Conservation (phyloP, 2,329 filamentous ascomycete genomes). For the Colletotrichum melonis region DNA sequence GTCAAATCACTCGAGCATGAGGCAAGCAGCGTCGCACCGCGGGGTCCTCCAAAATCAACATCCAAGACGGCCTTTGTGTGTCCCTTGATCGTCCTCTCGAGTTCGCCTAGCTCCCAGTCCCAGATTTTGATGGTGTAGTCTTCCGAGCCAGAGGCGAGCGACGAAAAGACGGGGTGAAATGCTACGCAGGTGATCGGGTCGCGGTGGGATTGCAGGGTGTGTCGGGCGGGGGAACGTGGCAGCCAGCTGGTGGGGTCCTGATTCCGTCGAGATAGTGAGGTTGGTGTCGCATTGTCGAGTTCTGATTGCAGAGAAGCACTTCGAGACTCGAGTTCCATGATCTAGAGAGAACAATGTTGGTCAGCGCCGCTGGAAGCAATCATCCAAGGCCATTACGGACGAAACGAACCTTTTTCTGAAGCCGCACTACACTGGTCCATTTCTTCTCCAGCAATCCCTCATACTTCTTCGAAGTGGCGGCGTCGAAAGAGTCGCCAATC, state of each 20-base stretch:
- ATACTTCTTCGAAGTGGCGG: constrained; percentile 90
- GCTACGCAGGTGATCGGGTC: constrained; percentile 86
- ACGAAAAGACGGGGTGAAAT: constrained; percentile 93
- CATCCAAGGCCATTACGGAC: constrained; percentile 29
- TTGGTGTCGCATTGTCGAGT: constrained; percentile 83
- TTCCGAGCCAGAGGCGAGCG: constrained; percentile 89
- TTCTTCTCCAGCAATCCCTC: constrained; percentile 96
- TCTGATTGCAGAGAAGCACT: constrained; percentile 81
- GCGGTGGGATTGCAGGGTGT: constrained; percentile 86
- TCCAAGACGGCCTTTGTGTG: constrained; percentile 91
- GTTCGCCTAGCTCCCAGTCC: constrained; percentile 95
- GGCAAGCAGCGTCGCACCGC: constrained; percentile 75
- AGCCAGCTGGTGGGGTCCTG: constrained; percentile 90
- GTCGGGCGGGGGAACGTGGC: constrained; percentile 82
- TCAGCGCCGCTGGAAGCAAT: not conserved
- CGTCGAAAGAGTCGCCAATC: constrained; percentile 78
- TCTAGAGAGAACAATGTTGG: constrained; percentile 62
- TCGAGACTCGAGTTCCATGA: constrained; percentile 90
- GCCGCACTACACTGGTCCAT: constrained; percentile 93
- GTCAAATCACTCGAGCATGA: constrained; percentile 91
- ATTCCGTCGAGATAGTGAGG: constrained; percentile 80
- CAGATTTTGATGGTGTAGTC: constrained; percentile 96
- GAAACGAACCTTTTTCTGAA: constrained; percentile 87
- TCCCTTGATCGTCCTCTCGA: constrained; percentile 90
- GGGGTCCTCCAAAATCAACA: constrained; percentile 89